These are phyloP conservation scores for Acacia crassicarpa DNA, from an alignment of 306 rosid genomes.

Conservation along the genomic window DNA sequence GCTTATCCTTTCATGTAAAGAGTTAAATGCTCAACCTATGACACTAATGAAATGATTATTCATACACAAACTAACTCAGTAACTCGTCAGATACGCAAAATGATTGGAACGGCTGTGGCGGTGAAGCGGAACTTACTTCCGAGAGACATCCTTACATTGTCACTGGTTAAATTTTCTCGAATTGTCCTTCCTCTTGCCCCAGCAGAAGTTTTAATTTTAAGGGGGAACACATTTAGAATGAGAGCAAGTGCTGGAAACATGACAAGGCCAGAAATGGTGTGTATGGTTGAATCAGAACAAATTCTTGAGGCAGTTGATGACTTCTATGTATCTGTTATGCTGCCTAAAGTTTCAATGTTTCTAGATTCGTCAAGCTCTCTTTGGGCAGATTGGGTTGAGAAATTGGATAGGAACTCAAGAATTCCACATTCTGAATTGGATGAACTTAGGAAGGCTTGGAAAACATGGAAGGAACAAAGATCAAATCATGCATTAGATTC, in stretches of 20 bases:
- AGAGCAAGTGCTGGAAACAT: constrained; percentile 53
- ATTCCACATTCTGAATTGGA: constrained; percentile 64
- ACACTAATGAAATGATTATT: neutral
- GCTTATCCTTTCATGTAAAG: neutral
- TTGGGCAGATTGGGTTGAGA: constrained; percentile 82
- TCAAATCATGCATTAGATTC: constrained; percentile 27
- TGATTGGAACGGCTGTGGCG: constrained; percentile 89
- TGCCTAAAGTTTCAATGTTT: constrained; percentile 71
- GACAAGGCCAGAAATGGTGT: constrained; percentile 69
- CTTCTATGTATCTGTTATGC: constrained; percentile 67
- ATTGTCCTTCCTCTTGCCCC: constrained; percentile 85
- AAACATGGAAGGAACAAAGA: constrained; percentile 63
- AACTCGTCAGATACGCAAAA: constrained; percentile 74
- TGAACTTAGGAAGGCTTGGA: constrained; percentile 79
- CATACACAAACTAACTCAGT: constrained; percentile 17
- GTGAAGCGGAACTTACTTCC: constrained; percentile 83
- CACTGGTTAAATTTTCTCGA: constrained; percentile 71
- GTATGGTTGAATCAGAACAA: constrained; percentile 74
- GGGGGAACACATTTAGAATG: constrained; percentile 65
- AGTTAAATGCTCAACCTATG: constrained; percentile 8
- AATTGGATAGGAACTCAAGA: constrained; percentile 64
- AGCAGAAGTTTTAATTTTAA: constrained; percentile 68
- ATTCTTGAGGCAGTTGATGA: constrained; percentile 62
- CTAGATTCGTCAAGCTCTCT: constrained; percentile 75
- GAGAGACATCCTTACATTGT: constrained; percentile 57